Conservation (phyloP, 2,329 filamentous ascomycete genomes). For the Fusarium pseudonygamai region DNA sequence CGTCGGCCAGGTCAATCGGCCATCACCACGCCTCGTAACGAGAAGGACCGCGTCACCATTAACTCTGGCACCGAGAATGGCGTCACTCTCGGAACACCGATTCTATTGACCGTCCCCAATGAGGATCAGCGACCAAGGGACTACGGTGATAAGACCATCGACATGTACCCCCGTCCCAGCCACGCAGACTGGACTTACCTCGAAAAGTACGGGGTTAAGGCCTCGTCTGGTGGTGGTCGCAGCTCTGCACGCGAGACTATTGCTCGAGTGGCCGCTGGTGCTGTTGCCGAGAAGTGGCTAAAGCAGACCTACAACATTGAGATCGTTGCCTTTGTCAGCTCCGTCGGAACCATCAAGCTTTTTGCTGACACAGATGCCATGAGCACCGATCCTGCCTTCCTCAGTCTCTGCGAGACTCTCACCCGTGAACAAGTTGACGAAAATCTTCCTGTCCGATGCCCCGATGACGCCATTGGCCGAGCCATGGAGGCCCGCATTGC, state of each 20-base stretch:
- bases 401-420: slow-evolving; percentile 71
- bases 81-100: slow-evolving; percentile 88
- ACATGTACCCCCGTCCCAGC: slow-evolving; percentile 87
- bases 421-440: slow-evolving; percentile 74
- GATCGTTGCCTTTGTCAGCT: slow-evolving; percentile 90
- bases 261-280: slow-evolving; percentile 88
- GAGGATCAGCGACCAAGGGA: slow-evolving; percentile 93
- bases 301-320: slow-evolving; percentile 82
- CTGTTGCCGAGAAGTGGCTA: slow-evolving; percentile 94
- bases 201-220: slow-evolving; percentile 96
- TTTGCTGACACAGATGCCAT: slow-evolving; percentile 50
- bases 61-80: slow-evolving; percentile 94
- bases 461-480: slow-evolving; percentile 68
- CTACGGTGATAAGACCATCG: slow-evolving; percentile 90
- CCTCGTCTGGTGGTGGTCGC: slow-evolving; percentile 87
- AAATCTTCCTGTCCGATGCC: slow-evolving; percentile 88
- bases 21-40: slow-evolving; percentile 91
- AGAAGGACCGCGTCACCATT: slow-evolving; percentile 91
- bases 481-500: slow-evolving; percentile 85
- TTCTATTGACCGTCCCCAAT: slow-evolving; percentile 87
- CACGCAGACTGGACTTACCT: slow-evolving; percentile 98
- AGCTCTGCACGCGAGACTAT: slow-evolving; percentile 96
- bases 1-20: slow-evolving; percentile 88
- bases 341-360: slow-evolving; percentile 70
- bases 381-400: slow-evolving; percentile 83